A percentile compares a stretch with the other conserved stretches of the same genome.
Evolutionary conservation across 2,329 filamentous ascomycete genomes (phyloP).

Genomic region (Diplodia scrobiculata): DNA sequence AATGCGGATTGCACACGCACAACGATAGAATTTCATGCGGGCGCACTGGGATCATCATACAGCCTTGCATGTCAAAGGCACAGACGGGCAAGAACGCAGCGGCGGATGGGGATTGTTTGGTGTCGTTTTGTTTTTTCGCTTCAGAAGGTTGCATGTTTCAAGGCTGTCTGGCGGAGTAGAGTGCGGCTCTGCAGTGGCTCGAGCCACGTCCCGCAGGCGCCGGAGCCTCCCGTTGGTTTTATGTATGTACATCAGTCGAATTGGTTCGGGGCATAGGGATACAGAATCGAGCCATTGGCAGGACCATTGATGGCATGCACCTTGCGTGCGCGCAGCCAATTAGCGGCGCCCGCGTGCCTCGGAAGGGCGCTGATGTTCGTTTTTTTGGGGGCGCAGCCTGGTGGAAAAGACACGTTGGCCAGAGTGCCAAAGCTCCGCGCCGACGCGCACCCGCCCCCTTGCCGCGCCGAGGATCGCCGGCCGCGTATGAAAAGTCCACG

Average conservation of each 20-base stretch:
- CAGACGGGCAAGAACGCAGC: slow-evolving; percentile 11
- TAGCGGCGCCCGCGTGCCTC: slow-evolving; percentile 6
- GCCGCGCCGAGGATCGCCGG: slow-evolving; percentile 28
- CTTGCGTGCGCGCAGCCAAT: slow-evolving; percentile 19
- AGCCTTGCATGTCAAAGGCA: slow-evolving; percentile 21
- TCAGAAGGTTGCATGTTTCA: slow-evolving; percentile 10
- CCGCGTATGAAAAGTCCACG: slow-evolving; percentile 27
- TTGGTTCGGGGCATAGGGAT: slow-evolving; percentile 11
- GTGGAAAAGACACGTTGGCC: slow-evolving; percentile 21
- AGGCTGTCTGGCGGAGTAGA: neutral
- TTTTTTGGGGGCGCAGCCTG: slow-evolving; percentile 7
- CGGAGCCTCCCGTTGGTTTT: slow-evolving; percentile 17
- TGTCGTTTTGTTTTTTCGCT: neutral
- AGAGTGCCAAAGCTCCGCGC: slow-evolving; percentile 15
- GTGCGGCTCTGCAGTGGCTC: slow-evolving; percentile 26
- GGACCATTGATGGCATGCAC: slow-evolving; percentile 10
- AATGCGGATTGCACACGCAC: slow-evolving; percentile 26
- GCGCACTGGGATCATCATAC: slow-evolving; percentile 23
- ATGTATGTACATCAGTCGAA: slow-evolving; percentile 24
- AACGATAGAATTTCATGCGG: slow-evolving; percentile 26
- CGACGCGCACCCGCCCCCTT: slow-evolving; percentile 23
- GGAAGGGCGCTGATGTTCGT: slow-evolving; percentile 16
- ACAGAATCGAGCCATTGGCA: slow-evolving; percentile 22
- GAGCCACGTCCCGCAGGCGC: slow-evolving; percentile 24
- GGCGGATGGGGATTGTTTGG: neutral